Evolutionary conservation across 2,329 filamentous ascomycete genomes (phyloP).

Genomic region (Apiospora sp.): DNA sequence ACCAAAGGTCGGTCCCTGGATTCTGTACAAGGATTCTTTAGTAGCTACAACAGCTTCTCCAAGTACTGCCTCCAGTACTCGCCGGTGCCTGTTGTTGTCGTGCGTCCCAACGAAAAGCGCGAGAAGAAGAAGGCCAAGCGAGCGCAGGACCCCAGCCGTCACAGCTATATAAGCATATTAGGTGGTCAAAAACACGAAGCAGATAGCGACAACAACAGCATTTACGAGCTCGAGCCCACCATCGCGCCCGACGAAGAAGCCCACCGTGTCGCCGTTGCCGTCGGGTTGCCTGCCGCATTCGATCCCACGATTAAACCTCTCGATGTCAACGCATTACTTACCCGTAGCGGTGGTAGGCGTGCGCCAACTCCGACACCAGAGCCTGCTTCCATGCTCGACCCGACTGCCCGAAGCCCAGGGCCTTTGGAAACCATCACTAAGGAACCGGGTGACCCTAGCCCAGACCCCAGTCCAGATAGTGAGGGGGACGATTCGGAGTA

Average conservation of each 20-base stretch:
- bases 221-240: constrained; percentile 62
- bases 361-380: constrained; percentile 33
- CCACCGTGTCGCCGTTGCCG: constrained; percentile 68
- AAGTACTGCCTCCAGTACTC: constrained; percentile 96
- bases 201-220: constrained; percentile 60
- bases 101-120: constrained; percentile 85
- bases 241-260: constrained; percentile 69
- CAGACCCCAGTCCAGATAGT: constrained; percentile 42
- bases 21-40: constrained; percentile 85
- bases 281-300: constrained; percentile 68
- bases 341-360: constrained; percentile 33
- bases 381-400: constrained; percentile 28
- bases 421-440: constrained; percentile 45
- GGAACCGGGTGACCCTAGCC: constrained; percentile 32
- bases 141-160: constrained; percentile 75
- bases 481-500: constrained; percentile 46
- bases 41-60: constrained; percentile 81
- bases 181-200: constrained; percentile 67
- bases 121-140: constrained; percentile 91
- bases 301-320: constrained; percentile 70
- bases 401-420: constrained; percentile 45
- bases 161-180: constrained; percentile 81
- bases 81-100: constrained; percentile 91
- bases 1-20: constrained; percentile 85
- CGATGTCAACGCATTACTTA: constrained; percentile 42